Percentiles rank a stretch among this genome's conserved stretches.
Evolutionary conservation across 2,329 filamentous ascomycete species (phyloP).

Genomic region (Bretziella fagacearum): DNA sequence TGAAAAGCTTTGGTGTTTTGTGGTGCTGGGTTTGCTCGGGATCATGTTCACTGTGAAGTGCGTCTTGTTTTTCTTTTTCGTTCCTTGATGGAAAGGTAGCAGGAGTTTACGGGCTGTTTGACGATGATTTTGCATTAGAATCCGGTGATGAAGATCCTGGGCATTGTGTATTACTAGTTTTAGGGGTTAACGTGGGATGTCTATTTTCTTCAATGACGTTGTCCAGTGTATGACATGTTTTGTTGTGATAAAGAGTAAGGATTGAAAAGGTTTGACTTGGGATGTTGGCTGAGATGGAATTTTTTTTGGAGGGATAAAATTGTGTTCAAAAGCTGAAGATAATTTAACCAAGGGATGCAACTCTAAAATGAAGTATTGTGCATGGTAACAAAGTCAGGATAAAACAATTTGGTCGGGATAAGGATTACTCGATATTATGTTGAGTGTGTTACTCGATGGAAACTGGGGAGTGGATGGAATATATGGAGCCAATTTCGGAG

Average conservation of each 20-base stretch:
- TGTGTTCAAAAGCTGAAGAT: not conserved
- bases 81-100: not conserved
- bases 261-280: not conserved
- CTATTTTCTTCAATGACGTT: too few relatives aligned
- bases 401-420: not conserved
- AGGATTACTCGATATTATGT: slow-evolving; percentile 4
- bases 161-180: slow-evolving; percentile 6
- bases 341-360: not conserved
- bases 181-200: slow-evolving; percentile 1
- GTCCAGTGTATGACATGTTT: not conserved
- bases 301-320: not conserved
- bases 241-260: not conserved
- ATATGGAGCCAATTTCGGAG: slow-evolving; percentile 1
- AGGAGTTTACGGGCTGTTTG: not conserved
- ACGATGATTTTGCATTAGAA: not conserved
- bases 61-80: not conserved
- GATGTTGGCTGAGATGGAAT: not conserved
- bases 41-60: not conserved
- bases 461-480: not conserved
- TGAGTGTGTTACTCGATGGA: slow-evolving; percentile 10
- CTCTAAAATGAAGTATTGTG: not conserved
- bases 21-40: not conserved
- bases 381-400: not conserved
- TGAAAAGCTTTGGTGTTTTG: not conserved
- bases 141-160: not conserved